Percentiles rank a stretch among this genome's conserved stretches.
These are phyloP conservation scores for Fusarium kyushuense DNA, from an alignment of 2,329 filamentous ascomycete genomes.

Conservation along the genomic window DNA sequence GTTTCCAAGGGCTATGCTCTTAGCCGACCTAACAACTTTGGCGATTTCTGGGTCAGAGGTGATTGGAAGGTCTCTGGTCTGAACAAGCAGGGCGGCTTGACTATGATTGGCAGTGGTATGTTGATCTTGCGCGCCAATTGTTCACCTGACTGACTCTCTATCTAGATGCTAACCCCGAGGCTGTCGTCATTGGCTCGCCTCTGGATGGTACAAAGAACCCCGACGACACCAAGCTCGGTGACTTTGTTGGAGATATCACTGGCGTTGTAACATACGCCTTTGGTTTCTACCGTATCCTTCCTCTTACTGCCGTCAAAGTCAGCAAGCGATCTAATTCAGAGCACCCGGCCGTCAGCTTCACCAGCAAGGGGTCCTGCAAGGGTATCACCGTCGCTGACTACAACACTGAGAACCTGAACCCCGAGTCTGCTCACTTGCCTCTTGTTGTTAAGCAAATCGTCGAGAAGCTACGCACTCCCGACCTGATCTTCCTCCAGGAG, in stretches of 20 bases:
- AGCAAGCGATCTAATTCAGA: slow-evolving; percentile 59
- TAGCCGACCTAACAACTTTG: slow-evolving; percentile 71
- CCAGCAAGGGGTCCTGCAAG: slow-evolving; percentile 67
- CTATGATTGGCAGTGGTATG: slow-evolving; percentile 67
- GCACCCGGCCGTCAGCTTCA: slow-evolving; percentile 64
- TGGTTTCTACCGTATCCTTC: slow-evolving; percentile 77
- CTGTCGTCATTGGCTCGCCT: slow-evolving; percentile 73
- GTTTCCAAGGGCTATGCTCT: slow-evolving; percentile 68
- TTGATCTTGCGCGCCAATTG: not conserved
- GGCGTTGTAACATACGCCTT: slow-evolving; percentile 75
- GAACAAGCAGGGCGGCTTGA: slow-evolving; percentile 74
- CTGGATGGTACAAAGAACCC: slow-evolving; percentile 74
- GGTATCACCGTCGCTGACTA: slow-evolving; percentile 74
- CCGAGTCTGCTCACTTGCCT: slow-evolving; percentile 66
- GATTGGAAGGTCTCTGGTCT: slow-evolving; percentile 72
- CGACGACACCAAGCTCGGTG: slow-evolving; percentile 71
- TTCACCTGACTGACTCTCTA: slow-evolving; percentile 30
- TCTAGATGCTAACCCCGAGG: slow-evolving; percentile 75
- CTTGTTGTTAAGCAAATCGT: slow-evolving; percentile 74
- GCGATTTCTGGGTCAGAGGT: slow-evolving; percentile 77
- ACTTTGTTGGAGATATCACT: slow-evolving; percentile 73
- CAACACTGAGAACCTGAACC: slow-evolving; percentile 76
- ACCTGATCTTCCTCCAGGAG: slow-evolving; percentile 77
- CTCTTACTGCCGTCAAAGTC: slow-evolving; percentile 67
- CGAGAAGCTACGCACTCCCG: slow-evolving; percentile 70